Evolutionary conservation across 352 stramenopile genomes (phyloP), one percentile per base, ranked within the genome.

Genomic region (Phytophthora constricta): DNA sequence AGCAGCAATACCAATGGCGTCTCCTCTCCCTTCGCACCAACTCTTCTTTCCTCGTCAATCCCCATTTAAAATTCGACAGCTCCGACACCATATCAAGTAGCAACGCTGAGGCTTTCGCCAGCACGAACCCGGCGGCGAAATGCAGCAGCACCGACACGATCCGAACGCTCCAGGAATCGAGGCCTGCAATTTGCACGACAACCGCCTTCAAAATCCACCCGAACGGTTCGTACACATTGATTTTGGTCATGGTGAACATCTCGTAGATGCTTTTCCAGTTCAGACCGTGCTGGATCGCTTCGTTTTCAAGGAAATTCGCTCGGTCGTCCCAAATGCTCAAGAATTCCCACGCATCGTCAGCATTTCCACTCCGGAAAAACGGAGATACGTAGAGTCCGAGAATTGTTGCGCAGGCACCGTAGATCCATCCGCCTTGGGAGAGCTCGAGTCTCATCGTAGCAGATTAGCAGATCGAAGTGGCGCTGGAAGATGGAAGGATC

Each of bases 151-250:
- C 33, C 59, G 84, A 82, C 17, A 68, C 68, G 9, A 91, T 31
- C 13, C 80, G 84, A 26, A 80, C 55, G 10, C 51, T 50, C 67
- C 74, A 77, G 28, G 84, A 62, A 47, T 88, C 50, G 7, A 86
- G 49, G 1, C 78, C 84, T 0, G 56, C 39, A 8, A 63, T 4
- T 5, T 76, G 65, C 41, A 74, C 72, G 22, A 90, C 61, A 2
- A 80, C 3, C 11, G 80, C 77, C 60, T 92, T 92, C 28, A 89
- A 57, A 11, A 91, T 25, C 84, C 82, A 93, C 14, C 79, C 74
- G 19, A 93, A 70, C 5, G 84, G 80, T 41, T 91, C 80, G 63
- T 86, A 91, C 9, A 90, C 80, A 57, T 90, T 91, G 72, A 91
- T 80, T 28, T 75, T 78, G 19, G 49, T 67, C 65, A 83, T 74